phyloP scores from a whole-genome alignment of 192 early-diverging fungal genomes.

The Backusella sp. region DNA sequence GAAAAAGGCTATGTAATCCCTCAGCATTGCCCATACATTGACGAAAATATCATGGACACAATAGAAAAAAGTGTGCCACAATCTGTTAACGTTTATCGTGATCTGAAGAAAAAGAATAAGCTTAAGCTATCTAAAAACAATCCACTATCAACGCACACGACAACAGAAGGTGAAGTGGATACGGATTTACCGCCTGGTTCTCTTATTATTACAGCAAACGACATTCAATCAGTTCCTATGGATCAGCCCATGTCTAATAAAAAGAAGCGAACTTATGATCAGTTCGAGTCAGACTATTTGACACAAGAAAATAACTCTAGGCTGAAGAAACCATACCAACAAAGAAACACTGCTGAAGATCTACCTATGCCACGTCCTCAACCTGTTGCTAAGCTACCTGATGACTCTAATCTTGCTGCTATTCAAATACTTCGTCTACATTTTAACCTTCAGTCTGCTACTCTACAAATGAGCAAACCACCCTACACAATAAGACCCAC shows the following conservation, averaged over 20 bases:
- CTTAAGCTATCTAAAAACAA: neutral
- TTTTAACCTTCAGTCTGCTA: slow-evolving; percentile 2
- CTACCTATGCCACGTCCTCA: neutral
- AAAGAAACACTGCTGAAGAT: neutral
- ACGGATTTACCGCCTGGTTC: neutral
- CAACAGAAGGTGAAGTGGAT: neutral
- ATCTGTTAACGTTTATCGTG: slow-evolving; percentile 23
- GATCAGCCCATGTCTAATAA: neutral
- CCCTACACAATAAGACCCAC: neutral
- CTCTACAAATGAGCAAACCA: neutral
- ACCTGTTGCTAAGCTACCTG: neutral
- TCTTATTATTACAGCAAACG: neutral
- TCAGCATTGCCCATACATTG: slow-evolving; percentile 31
- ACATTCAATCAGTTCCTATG: neutral
- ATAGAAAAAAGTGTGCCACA: slow-evolving; percentile 33
- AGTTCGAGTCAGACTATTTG: neutral
- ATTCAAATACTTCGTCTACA: neutral
- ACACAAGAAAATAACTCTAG: neutral
- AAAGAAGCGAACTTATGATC: neutral
- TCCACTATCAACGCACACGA: neutral
- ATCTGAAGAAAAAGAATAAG: neutral
- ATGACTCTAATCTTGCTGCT: slow-evolving; percentile 4
- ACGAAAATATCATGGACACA: slow-evolving; percentile 23
- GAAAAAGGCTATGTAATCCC: slow-evolving; percentile 33
- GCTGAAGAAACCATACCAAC: neutral